phyloP scores from a whole-genome alignment of 176 grass and related monocot genomes.

The Oryza glaberrima region DNA sequence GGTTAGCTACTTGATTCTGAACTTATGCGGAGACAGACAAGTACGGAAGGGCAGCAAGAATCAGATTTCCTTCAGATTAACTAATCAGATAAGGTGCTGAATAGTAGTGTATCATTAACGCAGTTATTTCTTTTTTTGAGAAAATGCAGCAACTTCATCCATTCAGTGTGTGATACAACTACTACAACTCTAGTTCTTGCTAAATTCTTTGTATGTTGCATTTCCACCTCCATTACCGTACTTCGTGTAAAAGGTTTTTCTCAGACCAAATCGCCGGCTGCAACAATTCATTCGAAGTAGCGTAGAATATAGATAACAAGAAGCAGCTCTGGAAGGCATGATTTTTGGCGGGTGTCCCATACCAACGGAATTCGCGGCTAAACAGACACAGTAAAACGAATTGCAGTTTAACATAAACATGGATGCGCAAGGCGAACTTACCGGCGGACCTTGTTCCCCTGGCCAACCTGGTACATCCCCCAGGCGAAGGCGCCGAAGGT shows the following conservation, averaged over 20 bases:
- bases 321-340: not conserved
- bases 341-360: not conserved
- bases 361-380: not conserved
- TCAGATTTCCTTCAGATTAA: not conserved
- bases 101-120: not conserved
- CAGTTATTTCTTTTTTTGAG: not conserved
- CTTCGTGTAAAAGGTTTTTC: not conserved
- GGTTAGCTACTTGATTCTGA: not conserved
- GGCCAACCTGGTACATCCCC: constrained; percentile 98
- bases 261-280: not conserved
- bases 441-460: constrained; percentile 96
- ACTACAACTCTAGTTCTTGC: not conserved
- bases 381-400: not conserved
- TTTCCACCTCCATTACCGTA: not conserved
- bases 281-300: not conserved
- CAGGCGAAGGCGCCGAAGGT: constrained; percentile 80
- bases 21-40: not conserved
- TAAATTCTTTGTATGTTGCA: not conserved
- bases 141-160: not conserved
- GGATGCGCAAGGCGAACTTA: constrained; percentile 33
- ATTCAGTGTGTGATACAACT: not conserved
- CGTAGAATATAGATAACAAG: not conserved
- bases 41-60: not conserved
- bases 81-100: not conserved
- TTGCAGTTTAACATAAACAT: not conserved